Evolutionary conservation across 192 early-diverging fungal genomes (phyloP).

Genomic region (Linnemannia exigua): DNA sequence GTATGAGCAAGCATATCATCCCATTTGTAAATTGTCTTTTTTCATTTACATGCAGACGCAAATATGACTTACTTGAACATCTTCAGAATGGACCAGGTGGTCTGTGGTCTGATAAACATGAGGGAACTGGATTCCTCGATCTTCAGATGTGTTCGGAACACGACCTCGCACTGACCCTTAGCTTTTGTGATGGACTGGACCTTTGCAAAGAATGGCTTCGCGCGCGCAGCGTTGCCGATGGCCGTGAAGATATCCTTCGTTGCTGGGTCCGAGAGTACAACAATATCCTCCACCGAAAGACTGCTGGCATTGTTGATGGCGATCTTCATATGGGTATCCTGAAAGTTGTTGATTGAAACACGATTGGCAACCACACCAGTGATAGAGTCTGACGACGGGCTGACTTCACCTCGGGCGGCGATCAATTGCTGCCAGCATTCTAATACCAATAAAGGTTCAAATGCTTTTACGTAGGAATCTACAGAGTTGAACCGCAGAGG

Average conservation of each 20-base stretch:
- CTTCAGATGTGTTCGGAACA: constrained; percentile 61
- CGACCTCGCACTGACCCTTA: constrained; percentile 62
- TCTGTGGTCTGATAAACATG: constrained; percentile 60
- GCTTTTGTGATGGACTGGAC: constrained; percentile 61
- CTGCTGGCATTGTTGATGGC: constrained; percentile 51
- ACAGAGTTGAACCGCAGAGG: constrained; percentile 70
- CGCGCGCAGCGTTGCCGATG: constrained; percentile 9
- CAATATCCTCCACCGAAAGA: constrained; percentile 74
- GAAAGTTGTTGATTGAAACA: constrained; percentile 80
- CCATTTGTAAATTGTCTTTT: too few species aligned
- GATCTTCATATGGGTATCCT: constrained; percentile 72
- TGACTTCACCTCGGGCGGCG: constrained; percentile 76
- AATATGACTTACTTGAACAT: constrained; percentile 56
- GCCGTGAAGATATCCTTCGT: constrained; percentile 48
- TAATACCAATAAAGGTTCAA: constrained; percentile 87
- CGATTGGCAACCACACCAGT: constrained; percentile 62
- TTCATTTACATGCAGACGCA: not conserved
- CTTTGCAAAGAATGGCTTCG: constrained; percentile 67
- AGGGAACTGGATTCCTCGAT: constrained; percentile 59
- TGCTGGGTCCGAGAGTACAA: constrained; percentile 68
- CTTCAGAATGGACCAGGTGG: constrained; percentile 59
- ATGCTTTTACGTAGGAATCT: constrained; percentile 71
- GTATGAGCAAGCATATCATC: too few species aligned
- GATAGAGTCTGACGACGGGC: constrained; percentile 62
- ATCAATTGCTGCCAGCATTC: constrained; percentile 91